phyloP scores from a whole-genome alignment of 768 basidiomycete species.

The Boletus tomentosulus region DNA sequence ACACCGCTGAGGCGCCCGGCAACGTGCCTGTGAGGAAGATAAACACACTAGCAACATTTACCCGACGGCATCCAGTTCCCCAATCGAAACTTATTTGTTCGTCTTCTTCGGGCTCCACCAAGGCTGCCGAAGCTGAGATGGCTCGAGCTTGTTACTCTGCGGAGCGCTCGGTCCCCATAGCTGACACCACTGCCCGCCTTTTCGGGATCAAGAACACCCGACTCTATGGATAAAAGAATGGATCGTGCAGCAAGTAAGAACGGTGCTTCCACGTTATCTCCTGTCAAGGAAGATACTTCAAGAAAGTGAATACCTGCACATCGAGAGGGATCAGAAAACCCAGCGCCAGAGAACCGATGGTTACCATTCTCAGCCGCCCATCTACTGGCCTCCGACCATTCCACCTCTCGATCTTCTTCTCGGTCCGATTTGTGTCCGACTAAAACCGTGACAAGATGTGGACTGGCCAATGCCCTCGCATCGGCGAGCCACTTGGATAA shows the following conservation, averaged over 20 bases:
- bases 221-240: conserved; percentile 87
- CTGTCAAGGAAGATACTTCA: conserved; percentile 87
- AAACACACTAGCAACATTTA: conserved; percentile 56
- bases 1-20: background rate
- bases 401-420: conserved; percentile 93
- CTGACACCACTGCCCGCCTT: conserved; percentile 93
- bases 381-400: conserved; percentile 89
- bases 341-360: conserved; percentile 14
- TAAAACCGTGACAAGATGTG: conserved; percentile 82
- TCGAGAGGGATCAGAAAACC: conserved; percentile 3
- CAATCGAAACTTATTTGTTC: conserved; percentile 54
- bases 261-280: conserved; percentile 92
- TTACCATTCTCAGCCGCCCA: conserved; percentile 96
- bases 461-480: conserved; percentile 87
- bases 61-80: conserved; percentile 58
- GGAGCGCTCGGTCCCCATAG: conserved; percentile 90
- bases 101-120: conserved; percentile 59
- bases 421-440: conserved; percentile 96
- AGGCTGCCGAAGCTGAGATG: conserved; percentile 82
- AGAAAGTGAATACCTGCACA: conserved; percentile 85
- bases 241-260: conserved; percentile 85
- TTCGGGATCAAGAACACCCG: conserved; percentile 88
- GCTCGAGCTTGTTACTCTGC: conserved; percentile 88
- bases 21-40: background rate
- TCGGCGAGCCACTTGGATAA: conserved; percentile 90